Evolutionary conservation across 2,329 filamentous ascomycete genomes (phyloP), one percentile per base, ranked within the genome.

Genomic region (Zymoseptoria tritici): DNA sequence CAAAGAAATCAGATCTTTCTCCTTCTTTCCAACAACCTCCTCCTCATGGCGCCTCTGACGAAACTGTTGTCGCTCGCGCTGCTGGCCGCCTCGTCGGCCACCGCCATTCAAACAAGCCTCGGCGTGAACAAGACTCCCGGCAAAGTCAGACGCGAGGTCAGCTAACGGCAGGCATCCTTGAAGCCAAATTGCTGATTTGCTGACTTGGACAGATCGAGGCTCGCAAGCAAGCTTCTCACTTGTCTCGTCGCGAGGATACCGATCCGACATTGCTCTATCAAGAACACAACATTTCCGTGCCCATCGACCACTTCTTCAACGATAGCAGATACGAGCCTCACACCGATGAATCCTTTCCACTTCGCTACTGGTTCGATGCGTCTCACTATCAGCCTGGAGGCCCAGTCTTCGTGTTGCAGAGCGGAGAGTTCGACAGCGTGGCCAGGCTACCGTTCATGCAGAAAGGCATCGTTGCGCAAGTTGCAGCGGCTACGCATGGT

Each of bases 311-410:
- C 71, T 95, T 94, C 76, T 89, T 89, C 74, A 90, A 93, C 69
- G 87, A 91, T 57, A 83, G 85, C 2, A 77, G 80, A 54, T 95
- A 95, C 70, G 88, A 87, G 72, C 90, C 91, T 42, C 90, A 95
- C 73, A 84, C 81, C 8, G 77, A 87, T 65, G 86, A 73, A 24
- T 82, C 76, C 1, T 96, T 91, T 73, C 74, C 83, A 21, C 77
- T 93, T 54, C 83, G 90, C 9, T 96, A 94, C 77, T 95, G 87
- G 87, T 91, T 93, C 67, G 90, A 95, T 69, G 84, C 86, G 0
- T 82, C 81, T 52, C 81, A 89, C 76, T 95, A 95, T 76, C 81
- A 85, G 70, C 76, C 82, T 0, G 91, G 91, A 11, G 91, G 91
- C 0, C 91, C 91, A 0, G 87, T 96, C 54, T 89, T 96, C 58